These are phyloP conservation scores for Phellopilus nigrolimitatus DNA, from an alignment of 1,284 basidiomycete species.

Conservation along the genomic window DNA sequence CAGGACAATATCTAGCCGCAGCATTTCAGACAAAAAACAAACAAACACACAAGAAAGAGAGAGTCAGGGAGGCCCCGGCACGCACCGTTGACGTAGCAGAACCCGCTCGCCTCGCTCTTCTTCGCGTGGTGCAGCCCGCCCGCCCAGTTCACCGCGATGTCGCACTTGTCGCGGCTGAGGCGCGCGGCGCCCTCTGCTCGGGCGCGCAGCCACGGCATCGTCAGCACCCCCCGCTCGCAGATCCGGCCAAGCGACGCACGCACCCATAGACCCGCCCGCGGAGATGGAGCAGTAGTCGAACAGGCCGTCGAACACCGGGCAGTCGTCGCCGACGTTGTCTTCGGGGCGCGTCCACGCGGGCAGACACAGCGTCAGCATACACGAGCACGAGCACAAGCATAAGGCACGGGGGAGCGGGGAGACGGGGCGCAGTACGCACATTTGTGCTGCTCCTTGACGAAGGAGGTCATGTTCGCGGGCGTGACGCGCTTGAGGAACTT, in stretches of 20 bases:
- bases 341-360: slow-evolving; percentile 3
- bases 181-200: slow-evolving; percentile 89
- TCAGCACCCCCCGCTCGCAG: slow-evolving; percentile 4
- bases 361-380: background rate
- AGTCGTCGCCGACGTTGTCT: slow-evolving; percentile 94
- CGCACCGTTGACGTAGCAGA: slow-evolving; percentile 96
- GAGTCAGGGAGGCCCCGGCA: background rate
- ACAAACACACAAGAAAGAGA: background rate
- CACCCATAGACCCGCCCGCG: slow-evolving; percentile 98
- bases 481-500: slow-evolving; percentile 84
- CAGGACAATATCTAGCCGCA: slow-evolving; percentile 98
- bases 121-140: slow-evolving; percentile 98
- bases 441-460: slow-evolving; percentile 93
- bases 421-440: slow-evolving; percentile 47
- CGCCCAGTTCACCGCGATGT: slow-evolving; percentile 99
- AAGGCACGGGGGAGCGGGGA: background rate
- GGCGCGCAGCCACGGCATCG: background rate
- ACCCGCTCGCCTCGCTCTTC: slow-evolving; percentile 97
- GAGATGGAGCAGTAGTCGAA: slow-evolving; percentile 99
- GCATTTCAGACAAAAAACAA: background rate
- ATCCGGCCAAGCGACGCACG: slow-evolving; percentile 26
- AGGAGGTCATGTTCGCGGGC: slow-evolving; percentile 83
- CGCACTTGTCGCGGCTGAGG: slow-evolving; percentile 94
- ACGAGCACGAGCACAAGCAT: too few species aligned
- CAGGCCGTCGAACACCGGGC: slow-evolving; percentile 96